phyloP scores from a whole-genome alignment of 805 yeast genomes.

The Jamesozyma jinghongensis region DNA sequence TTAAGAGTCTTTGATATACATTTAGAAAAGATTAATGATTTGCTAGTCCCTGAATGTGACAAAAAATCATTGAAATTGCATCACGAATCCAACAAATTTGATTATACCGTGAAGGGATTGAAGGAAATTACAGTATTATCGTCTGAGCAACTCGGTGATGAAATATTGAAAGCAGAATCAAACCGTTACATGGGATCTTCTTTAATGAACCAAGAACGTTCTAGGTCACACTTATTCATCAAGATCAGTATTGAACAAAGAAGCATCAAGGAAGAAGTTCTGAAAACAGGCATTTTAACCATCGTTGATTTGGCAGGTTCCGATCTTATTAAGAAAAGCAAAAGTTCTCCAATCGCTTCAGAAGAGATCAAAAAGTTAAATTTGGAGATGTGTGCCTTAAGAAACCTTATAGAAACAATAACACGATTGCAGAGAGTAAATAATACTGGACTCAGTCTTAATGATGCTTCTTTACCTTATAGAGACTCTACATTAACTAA shows the following conservation, averaged over 20 bases:
- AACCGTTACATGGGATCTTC: background rate
- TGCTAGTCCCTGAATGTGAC: conserved; percentile 39
- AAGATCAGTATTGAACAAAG: conserved; percentile 60
- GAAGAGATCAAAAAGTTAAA: conserved; percentile 85
- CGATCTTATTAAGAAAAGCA: conserved; percentile 39
- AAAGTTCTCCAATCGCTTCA: conserved; percentile 55
- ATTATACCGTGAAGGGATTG: conserved; percentile 2
- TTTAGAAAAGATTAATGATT: conserved; percentile 66
- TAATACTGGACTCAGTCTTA: too few relatives aligned
- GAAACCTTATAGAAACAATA: conserved; percentile 71
- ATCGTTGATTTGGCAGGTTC: conserved; percentile 84
- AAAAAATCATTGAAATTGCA: conserved; percentile 31
- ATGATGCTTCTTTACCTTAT: conserved; percentile 33
- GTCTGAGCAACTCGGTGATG: background rate
- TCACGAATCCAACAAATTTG: conserved; percentile 7
- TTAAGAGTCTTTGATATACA: conserved; percentile 76
- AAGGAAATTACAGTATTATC: background rate
- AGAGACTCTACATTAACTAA: conserved; percentile 73
- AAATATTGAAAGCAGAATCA: background rate
- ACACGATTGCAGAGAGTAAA: conserved; percentile 28
- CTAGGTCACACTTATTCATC: conserved; percentile 75
- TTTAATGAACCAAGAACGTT: conserved; percentile 36
- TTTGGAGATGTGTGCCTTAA: conserved; percentile 65
- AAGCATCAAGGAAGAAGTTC: conserved; percentile 32
- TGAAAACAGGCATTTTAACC: conserved; percentile 46